Evolutionary conservation across 495 filamentous ascomycete genomes (phyloP).

Genomic region (Neurospora africana): DNA sequence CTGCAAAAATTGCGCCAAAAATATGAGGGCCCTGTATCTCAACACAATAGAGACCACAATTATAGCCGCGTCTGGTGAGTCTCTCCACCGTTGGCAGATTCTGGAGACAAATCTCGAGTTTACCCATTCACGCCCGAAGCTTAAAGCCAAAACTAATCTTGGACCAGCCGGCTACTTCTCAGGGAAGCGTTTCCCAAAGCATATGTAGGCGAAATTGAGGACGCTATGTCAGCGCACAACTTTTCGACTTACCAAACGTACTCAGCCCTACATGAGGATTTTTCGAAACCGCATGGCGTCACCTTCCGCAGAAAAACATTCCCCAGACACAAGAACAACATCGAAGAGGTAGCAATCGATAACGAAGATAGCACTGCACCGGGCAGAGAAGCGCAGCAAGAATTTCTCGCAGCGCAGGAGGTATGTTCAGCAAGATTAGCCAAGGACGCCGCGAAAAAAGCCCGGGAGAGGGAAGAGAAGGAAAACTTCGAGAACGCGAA

Average conservation of each 20-base stretch:
- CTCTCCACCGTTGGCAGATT: neutral
- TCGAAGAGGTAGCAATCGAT: constrained; percentile 14
- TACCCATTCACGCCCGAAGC: neutral
- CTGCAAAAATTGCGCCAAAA: neutral
- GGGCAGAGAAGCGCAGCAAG: constrained; percentile 14
- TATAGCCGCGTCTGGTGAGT: neutral
- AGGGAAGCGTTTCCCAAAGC: constrained; percentile 14
- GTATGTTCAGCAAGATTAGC: constrained; percentile 9
- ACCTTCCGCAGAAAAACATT: neutral
- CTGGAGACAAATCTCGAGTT: neutral
- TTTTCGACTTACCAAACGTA: constrained; percentile 22
- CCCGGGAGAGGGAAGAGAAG: constrained; percentile 26
- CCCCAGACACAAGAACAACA: constrained; percentile 4
- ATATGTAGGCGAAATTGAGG: constrained; percentile 12
- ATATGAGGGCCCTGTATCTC: neutral
- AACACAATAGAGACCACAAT: neutral
- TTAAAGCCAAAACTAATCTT: neutral
- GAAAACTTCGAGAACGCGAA: constrained; percentile 34
- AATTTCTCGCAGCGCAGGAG: constrained; percentile 18
- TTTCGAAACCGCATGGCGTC: constrained; percentile 4
- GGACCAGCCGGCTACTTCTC: constrained; percentile 15
- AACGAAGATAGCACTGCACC: neutral
- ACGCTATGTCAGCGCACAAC: constrained; percentile 5
- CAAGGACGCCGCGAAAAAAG: constrained; percentile 19
- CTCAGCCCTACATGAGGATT: constrained; percentile 14